A percentile compares a stretch with the other conserved stretches of the same genome.
phyloP scores from a whole-genome alignment of 495 filamentous ascomycete genomes.

The Penicillium canariense region DNA sequence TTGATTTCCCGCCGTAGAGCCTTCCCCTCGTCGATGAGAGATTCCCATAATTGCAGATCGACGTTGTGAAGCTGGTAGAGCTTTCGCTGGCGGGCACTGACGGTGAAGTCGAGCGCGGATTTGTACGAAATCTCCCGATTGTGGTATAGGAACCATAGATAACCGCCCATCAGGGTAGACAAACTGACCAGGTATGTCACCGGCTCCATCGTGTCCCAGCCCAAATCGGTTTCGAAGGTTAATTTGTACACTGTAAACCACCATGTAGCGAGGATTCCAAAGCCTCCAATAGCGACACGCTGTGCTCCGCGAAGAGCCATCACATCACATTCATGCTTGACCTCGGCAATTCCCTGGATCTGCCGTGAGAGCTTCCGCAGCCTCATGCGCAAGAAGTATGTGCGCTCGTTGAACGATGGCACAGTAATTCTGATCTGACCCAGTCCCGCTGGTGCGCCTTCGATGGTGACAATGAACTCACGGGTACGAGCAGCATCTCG shows the following conservation, averaged over 20 bases:
- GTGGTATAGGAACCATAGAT: conserved; percentile 91
- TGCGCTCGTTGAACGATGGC: conserved; percentile 85
- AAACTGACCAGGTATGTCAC: conserved; percentile 85
- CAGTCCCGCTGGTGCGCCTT: conserved; percentile 57
- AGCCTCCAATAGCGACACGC: conserved; percentile 75
- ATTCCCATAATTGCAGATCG: conserved; percentile 73
- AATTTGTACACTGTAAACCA: conserved; percentile 76
- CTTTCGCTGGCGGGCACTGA: conserved; percentile 71
- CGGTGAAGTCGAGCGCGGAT: conserved; percentile 80
- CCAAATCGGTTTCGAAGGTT: conserved; percentile 74
- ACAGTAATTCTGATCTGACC: conserved; percentile 75
- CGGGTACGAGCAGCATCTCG: conserved; percentile 80
- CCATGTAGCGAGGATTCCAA: conserved; percentile 68
- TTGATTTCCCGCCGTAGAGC: conserved; percentile 76
- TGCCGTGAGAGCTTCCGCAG: conserved; percentile 67
- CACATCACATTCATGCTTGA: conserved; percentile 81
- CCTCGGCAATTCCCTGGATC: conserved; percentile 61
- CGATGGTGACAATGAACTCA: conserved; percentile 83
- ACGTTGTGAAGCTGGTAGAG: conserved; percentile 75
- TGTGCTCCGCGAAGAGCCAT: conserved; percentile 74
- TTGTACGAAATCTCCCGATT: conserved; percentile 86
- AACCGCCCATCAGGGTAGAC: conserved; percentile 80
- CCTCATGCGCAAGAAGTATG: conserved; percentile 75
- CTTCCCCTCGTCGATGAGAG: conserved; percentile 78
- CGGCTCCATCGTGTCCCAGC: conserved; percentile 92